phyloP scores from a whole-genome alignment of 106 monocot species.

The Allium cepa region DNA sequence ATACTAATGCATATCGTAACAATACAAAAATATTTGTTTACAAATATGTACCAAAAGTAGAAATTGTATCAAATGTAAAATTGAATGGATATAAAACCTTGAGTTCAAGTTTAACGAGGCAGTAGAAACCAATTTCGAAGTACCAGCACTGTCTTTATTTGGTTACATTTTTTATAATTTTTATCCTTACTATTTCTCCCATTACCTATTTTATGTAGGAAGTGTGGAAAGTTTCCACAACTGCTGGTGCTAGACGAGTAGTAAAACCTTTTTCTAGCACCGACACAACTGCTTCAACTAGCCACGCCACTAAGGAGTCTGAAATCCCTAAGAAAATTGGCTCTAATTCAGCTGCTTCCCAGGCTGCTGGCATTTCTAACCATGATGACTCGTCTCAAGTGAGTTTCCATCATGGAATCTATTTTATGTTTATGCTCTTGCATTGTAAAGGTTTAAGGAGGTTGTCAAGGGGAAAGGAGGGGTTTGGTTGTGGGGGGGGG shows the following conservation, averaged over 20 bases:
- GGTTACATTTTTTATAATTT: neutral
- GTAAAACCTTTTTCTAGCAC: conserved; percentile 45
- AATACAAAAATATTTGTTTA: too few species aligned
- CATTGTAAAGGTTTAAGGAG: too few species aligned
- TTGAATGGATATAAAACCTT: too few species aligned
- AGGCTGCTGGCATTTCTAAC: conserved; percentile 23
- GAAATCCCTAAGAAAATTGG: conserved; percentile 34
- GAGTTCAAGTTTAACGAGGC: too few species aligned
- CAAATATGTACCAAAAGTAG: too few species aligned
- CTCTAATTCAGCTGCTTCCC: conserved; percentile 9
- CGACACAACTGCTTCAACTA: conserved; percentile 35
- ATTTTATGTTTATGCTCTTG: too few species aligned
- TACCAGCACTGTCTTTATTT: too few species aligned
- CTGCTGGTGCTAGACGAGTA: conserved; percentile 63
- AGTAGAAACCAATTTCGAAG: too few species aligned
- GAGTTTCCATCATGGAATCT: conserved; percentile 13
- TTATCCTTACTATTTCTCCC: neutral
- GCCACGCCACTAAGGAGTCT: conserved; percentile 33
- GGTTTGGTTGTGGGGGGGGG: too few species aligned
- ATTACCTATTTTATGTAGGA: conserved; percentile 38
- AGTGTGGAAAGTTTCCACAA: conserved; percentile 98
- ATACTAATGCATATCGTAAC: too few species aligned
- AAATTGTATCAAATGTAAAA: too few species aligned
- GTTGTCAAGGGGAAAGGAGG: too few species aligned
- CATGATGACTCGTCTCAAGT: conserved; percentile 63